Evolutionary conservation across 768 basidiomycete species (phyloP).

Genomic region (Mycena kentingensis): DNA sequence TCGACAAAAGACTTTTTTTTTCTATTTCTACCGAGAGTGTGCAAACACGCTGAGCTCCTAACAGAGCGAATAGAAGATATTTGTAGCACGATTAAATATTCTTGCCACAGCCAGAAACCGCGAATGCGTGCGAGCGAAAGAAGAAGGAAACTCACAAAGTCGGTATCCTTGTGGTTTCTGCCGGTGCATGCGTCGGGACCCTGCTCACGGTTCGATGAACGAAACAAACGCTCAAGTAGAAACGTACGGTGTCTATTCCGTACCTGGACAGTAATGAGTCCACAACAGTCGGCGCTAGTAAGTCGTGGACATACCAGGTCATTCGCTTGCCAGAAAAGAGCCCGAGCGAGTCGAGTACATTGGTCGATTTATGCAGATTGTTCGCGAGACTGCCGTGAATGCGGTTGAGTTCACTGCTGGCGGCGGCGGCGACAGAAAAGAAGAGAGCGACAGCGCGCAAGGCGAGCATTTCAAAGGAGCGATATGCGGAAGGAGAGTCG

Average conservation of each 20-base stretch:
- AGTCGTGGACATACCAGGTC: conserved; percentile 17
- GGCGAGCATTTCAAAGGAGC: conserved; percentile 9
- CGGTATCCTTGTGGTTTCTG: conserved; percentile 16
- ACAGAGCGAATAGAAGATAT: no score
- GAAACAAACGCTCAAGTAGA: no score
- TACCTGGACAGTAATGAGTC: not conserved
- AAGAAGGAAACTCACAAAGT: conserved; percentile 3
- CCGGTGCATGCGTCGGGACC: conserved; percentile 16
- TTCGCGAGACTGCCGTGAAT: conserved; percentile 2
- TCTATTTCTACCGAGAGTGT: no score
- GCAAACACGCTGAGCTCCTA: no score
- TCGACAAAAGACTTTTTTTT: no score
- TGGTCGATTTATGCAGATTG: not conserved
- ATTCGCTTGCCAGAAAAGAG: not conserved
- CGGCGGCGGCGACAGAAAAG: conserved; percentile 9
- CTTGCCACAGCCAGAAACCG: conserved; percentile 2
- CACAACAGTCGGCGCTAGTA: conserved; percentile 6
- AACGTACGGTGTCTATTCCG: not conserved
- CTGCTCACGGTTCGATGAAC: not conserved
- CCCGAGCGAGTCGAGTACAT: not conserved
- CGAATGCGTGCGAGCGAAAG: not conserved
- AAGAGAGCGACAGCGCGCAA: conserved; percentile 9
- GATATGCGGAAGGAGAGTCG: conserved; percentile 2
- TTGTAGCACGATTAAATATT: no score
- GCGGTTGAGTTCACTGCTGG: not conserved